phyloP scores from a whole-genome alignment of 2,329 filamentous ascomycete species.

The Fusarium floridanum region DNA sequence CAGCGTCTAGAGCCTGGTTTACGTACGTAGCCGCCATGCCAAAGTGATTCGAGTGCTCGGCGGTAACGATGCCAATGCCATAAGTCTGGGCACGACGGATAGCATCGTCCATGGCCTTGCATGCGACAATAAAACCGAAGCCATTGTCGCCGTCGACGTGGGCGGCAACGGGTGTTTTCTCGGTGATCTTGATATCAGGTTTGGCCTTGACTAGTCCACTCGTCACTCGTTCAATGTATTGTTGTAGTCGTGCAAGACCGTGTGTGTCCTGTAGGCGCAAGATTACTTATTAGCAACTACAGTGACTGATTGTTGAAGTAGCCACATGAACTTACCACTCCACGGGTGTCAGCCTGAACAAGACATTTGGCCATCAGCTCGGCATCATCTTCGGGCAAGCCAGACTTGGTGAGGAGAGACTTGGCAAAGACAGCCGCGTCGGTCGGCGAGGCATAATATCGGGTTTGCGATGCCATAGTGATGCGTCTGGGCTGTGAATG shows the following conservation, averaged over 20 bases:
- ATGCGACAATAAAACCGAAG: constrained; percentile 26
- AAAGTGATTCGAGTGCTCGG: constrained; percentile 25
- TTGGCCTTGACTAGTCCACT: constrained; percentile 23
- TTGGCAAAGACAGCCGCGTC: constrained; percentile 15
- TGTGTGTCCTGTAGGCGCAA: constrained; percentile 18
- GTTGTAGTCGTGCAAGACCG: constrained; percentile 16
- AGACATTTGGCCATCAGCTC: constrained; percentile 24
- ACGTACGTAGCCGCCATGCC: constrained; percentile 30
- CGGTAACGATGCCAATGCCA: constrained; percentile 27
- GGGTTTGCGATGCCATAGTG: constrained; percentile 15
- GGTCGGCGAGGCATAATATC: constrained; percentile 9
- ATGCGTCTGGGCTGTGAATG: not conserved
- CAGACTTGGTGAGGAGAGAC: constrained; percentile 15
- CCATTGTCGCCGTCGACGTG: constrained; percentile 23
- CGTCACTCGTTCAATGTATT: constrained; percentile 22
- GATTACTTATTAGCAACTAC: not conserved
- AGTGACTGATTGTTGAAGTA: not conserved
- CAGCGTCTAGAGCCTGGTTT: constrained; percentile 14
- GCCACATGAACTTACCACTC: constrained; percentile 4
- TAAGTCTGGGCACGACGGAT: constrained; percentile 21
- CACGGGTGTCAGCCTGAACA: constrained; percentile 22
- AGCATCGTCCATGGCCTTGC: constrained; percentile 20
- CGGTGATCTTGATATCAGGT: constrained; percentile 13
- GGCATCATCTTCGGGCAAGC: constrained; percentile 21
- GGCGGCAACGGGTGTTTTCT: constrained; percentile 25